These are phyloP conservation scores for Tetrastigma voinierianum DNA, from an alignment of 164 flowering plant genomes.

Conservation along the genomic window DNA sequence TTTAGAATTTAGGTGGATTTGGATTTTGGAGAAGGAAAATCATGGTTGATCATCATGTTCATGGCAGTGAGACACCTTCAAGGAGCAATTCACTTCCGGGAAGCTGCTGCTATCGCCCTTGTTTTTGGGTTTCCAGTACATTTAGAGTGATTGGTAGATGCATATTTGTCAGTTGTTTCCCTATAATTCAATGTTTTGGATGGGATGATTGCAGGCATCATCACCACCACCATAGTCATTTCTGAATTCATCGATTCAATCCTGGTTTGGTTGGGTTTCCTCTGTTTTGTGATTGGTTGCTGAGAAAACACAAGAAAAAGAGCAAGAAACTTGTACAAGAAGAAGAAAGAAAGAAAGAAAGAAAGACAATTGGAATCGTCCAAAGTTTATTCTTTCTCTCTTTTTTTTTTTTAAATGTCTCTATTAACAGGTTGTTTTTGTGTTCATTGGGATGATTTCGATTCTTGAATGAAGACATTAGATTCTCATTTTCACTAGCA, in stretches of 20 bases:
- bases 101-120: conserved; percentile 39
- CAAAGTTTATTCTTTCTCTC: too few relatives aligned
- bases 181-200: conserved; percentile 48
- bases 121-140: conserved; percentile 22
- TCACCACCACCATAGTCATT: conserved; percentile 43
- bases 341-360: too few relatives aligned
- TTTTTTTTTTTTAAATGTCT: too few relatives aligned
- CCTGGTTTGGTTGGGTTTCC: conserved; percentile 6
- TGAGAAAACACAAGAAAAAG: too few relatives aligned
- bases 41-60: conserved; percentile 2
- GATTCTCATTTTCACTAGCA: too few relatives aligned
- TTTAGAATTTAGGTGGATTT: not conserved
- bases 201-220: conserved; percentile 35
- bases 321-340: too few relatives aligned
- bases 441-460: too few relatives aligned
- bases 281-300: not conserved
- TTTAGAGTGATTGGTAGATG: conserved; percentile 43
- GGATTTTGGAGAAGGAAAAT: not conserved
- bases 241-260: not conserved
- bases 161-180: conserved; percentile 42
- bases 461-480: too few relatives aligned
- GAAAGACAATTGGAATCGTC: too few relatives aligned
- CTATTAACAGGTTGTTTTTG: too few relatives aligned
- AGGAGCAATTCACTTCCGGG: conserved; percentile 10
- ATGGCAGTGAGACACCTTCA: not conserved